Conservation (phyloP, 441 rosid species). For the Eruca vesicaria region DNA sequence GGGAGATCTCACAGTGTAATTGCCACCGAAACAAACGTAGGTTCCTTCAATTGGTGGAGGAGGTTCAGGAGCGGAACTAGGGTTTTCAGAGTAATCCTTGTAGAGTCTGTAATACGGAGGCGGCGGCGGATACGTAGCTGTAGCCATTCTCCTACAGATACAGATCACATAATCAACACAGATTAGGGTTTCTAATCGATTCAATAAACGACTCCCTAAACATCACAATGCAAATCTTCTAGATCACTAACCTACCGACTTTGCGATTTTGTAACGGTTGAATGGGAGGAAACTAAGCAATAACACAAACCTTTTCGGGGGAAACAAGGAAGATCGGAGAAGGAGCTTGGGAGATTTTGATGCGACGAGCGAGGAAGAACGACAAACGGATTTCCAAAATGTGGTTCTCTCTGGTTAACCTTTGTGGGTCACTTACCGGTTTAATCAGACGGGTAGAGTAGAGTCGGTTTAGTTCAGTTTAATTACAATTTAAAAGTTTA, state of each 20-base stretch:
- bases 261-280: not conserved
- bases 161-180: not conserved
- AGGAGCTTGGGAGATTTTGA: not conserved
- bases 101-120: slow-evolving; percentile 88
- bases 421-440: not conserved
- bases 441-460: not conserved
- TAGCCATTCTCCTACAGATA: slow-evolving; percentile 61
- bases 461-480: not conserved
- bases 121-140: slow-evolving; percentile 90
- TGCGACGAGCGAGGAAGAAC: not conserved
- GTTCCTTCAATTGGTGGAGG: slow-evolving; percentile 81
- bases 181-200: not conserved
- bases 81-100: slow-evolving; percentile 71
- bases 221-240: not conserved
- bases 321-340: slow-evolving; percentile 1
- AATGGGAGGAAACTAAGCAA: not conserved
- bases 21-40: slow-evolving; percentile 67
- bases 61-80: slow-evolving; percentile 73
- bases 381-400: not conserved
- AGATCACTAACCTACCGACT: not conserved
- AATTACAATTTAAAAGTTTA: not conserved
- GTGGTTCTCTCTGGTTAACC: not conserved
- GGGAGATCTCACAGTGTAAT: slow-evolving; percentile 57
- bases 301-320: not conserved
- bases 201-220: not conserved